Conservation (phyloP, 2,329 filamentous ascomycete genomes). For the Penicillium sclerotiorum region DNA sequence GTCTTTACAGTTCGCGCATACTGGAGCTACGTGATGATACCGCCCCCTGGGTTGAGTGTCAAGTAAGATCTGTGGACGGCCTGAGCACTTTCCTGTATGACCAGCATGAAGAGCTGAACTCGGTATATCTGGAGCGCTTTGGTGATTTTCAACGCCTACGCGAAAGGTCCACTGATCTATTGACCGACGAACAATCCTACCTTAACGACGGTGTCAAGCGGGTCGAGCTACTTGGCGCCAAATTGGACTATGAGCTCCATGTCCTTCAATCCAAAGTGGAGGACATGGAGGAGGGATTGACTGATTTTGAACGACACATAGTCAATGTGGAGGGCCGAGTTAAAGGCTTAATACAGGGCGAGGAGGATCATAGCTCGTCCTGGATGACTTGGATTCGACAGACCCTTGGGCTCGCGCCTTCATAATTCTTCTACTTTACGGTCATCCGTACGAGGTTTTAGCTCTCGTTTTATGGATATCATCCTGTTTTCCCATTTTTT, state of each 20-base stretch:
- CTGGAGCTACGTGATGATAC: conserved; percentile 39
- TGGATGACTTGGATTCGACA: conserved; percentile 62
- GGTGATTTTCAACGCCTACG: conserved; percentile 70
- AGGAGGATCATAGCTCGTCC: conserved; percentile 63
- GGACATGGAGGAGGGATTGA: conserved; percentile 82
- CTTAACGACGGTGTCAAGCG: conserved; percentile 75
- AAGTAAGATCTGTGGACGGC: conserved; percentile 52
- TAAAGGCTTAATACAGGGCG: conserved; percentile 62
- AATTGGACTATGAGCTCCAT: conserved; percentile 89
- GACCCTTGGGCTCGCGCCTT: conserved; percentile 26
- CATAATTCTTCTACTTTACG: conserved; percentile 12
- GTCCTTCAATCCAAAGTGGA: conserved; percentile 77
- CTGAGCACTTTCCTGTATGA: conserved; percentile 65
- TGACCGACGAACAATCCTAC: conserved; percentile 68
- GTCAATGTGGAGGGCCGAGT: conserved; percentile 68
- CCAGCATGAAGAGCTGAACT: conserved; percentile 67
- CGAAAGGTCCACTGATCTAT: conserved; percentile 67
- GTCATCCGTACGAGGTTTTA: too few relatives aligned
- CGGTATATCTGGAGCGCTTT: conserved; percentile 69
- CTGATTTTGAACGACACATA: conserved; percentile 78
- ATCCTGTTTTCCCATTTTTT: conserved; percentile 16
- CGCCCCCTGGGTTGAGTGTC: conserved; percentile 47
- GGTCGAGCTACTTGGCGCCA: conserved; percentile 77
- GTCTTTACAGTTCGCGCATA: conserved; percentile 40
- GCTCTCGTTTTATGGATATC: conserved; percentile 24